Evolutionary conservation across 805 yeast genomes (phyloP).

Genomic region (Ascoidea rubescens): DNA sequence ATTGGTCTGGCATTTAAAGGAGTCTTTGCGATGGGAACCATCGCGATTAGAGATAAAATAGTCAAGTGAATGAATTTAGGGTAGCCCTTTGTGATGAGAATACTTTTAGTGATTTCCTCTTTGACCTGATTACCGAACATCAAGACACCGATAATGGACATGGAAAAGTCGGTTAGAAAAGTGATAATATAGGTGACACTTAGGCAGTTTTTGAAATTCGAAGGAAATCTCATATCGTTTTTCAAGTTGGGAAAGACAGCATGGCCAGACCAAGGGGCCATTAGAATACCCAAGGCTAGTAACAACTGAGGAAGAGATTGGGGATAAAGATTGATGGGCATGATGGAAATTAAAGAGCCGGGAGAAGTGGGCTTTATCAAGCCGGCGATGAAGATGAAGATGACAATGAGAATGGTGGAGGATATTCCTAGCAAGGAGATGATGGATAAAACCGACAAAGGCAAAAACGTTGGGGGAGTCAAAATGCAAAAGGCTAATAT

Average conservation of each 20-base stretch:
- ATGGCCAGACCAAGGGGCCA: constrained; percentile 80
- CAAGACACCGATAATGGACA: constrained; percentile 54
- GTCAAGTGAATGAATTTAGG: constrained; percentile 38
- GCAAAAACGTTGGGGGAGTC: constrained; percentile 37
- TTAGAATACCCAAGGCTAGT: constrained; percentile 45
- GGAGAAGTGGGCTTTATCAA: constrained; percentile 26
- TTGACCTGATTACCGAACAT: constrained; percentile 66
- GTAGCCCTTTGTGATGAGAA: constrained; percentile 52
- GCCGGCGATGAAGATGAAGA: constrained; percentile 27
- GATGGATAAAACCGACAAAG: constrained; percentile 38
- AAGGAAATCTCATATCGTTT: constrained; percentile 63
- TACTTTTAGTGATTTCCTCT: constrained; percentile 69
- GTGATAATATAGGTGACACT: constrained; percentile 45
- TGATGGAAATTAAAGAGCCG: constrained; percentile 39
- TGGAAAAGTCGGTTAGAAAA: constrained; percentile 39
- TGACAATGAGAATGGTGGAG: constrained; percentile 30
- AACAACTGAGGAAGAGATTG: constrained; percentile 22
- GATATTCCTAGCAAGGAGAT: constrained; percentile 44
- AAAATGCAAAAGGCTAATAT: constrained; percentile 22
- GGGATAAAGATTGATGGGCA: constrained; percentile 29
- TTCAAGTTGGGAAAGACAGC: constrained; percentile 70
- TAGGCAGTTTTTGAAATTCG: constrained; percentile 38
- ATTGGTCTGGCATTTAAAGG: constrained; percentile 67
- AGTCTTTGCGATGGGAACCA: constrained; percentile 64
- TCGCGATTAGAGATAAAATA: constrained; percentile 31